These are phyloP conservation scores for Pichia sp. DNA, from an alignment of 1,139 yeast genomes.

Conservation along the genomic window DNA sequence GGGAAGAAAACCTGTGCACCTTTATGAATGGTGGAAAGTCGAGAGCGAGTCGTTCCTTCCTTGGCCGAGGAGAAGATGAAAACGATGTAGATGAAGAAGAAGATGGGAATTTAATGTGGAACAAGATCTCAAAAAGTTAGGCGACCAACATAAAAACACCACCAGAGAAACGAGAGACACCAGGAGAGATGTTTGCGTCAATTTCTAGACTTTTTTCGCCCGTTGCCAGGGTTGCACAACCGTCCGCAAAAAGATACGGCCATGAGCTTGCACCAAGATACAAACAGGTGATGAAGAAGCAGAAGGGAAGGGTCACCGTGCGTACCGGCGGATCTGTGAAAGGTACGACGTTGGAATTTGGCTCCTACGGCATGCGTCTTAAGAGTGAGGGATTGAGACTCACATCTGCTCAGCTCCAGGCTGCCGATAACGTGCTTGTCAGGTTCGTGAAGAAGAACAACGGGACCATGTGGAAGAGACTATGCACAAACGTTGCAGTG, in stretches of 20 bases:
- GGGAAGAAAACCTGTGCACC: background rate
- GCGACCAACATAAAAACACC: no score
- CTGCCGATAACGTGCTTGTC: slow-evolving; percentile 83
- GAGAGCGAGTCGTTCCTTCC: background rate
- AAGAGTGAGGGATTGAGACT: slow-evolving; percentile 82
- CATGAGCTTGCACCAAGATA: slow-evolving; percentile 89
- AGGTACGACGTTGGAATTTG: slow-evolving; percentile 79
- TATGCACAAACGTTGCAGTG: slow-evolving; percentile 82
- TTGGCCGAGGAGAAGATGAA: background rate
- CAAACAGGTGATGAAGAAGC: slow-evolving; percentile 70
- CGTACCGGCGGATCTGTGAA: slow-evolving; percentile 92
- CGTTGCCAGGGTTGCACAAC: slow-evolving; percentile 4
- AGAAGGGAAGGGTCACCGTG: slow-evolving; percentile 92
- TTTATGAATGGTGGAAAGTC: background rate
- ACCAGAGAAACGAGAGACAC: background rate
- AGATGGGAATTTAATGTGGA: no score
- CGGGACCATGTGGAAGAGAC: slow-evolving; percentile 69
- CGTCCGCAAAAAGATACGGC: slow-evolving; percentile 48
- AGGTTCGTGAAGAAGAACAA: slow-evolving; percentile 74
- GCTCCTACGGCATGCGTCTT: slow-evolving; percentile 81
- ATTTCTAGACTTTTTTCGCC: slow-evolving; percentile 11
- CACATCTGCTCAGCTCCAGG: slow-evolving; percentile 85
- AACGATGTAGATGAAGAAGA: background rate
- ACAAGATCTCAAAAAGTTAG: no score
- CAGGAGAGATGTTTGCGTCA: slow-evolving; percentile 11